phyloP scores from a whole-genome alignment of 1,284 basidiomycete species.

The Boletellus deceptivus region DNA sequence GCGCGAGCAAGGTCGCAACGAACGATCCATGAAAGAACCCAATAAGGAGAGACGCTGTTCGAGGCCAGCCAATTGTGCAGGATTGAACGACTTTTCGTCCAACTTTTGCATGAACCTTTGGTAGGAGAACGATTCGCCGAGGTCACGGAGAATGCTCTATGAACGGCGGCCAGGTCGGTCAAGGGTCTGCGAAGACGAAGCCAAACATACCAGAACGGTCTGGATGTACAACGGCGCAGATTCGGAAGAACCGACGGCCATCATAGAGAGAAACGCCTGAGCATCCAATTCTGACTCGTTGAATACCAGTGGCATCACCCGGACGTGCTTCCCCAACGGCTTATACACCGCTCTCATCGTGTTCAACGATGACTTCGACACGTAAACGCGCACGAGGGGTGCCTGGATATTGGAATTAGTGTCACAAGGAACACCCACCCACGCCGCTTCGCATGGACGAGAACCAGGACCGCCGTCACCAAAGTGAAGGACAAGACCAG shows the following conservation, averaged over 20 bases:
- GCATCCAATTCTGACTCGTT: constrained; percentile 61
- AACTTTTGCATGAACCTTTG: constrained; percentile 44
- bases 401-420: constrained; percentile 32
- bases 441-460: constrained; percentile 61
- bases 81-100: constrained; percentile 45
- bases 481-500: constrained; percentile 61
- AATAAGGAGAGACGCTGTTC: constrained; percentile 56
- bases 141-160: constrained; percentile 40
- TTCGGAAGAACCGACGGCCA: constrained; percentile 56
- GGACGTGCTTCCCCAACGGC: constrained; percentile 43
- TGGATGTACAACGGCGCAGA: constrained; percentile 61
- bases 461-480: constrained; percentile 56
- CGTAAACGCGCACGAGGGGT: constrained; percentile 53
- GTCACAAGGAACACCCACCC: constrained; percentile 42
- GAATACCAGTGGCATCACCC: constrained; percentile 54
- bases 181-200: not conserved
- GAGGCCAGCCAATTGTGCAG: constrained; percentile 46
- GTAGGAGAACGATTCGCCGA: constrained; percentile 44
- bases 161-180: not conserved
- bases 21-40: constrained; percentile 44
- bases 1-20: constrained; percentile 16
- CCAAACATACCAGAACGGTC: constrained; percentile 46
- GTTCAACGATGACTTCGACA: constrained; percentile 55
- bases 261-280: constrained; percentile 59
- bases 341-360: constrained; percentile 55